Evolutionary conservation across 306 rosid genomes (phyloP), one percentile per base, ranked within the genome.

Genomic region (Lotus japonicus): DNA sequence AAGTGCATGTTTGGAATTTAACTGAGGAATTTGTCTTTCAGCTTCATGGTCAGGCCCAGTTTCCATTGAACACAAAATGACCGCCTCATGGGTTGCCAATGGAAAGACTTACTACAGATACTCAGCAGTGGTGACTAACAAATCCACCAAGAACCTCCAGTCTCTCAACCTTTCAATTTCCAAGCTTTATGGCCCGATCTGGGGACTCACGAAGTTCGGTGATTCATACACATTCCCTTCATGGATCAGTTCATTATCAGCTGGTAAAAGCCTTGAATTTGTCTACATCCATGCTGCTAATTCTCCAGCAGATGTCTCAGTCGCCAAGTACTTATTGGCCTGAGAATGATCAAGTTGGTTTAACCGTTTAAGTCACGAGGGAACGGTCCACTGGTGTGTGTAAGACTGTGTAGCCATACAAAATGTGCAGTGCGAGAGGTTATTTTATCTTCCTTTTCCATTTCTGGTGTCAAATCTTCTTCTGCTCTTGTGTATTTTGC

Each of bases 251-350:
- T 82, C 97, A 42, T 77, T 94, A 46, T 74, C 90, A 10, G 85
- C 96, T 0, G 97, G 95, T 16, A 83, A 90, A 79, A 94, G 96
- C 86, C 84, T 94, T 18, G 99, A 94, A 72, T 90, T 90, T 63
- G 97, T 94, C 72, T 94, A 94, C 88, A 88, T 94, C 70, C 99
- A 94, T 72, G 73, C 99, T 55, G 69, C 95, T 54, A 31, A 31
- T 5, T 71, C 96, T 61, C 87, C 83, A 19, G 99, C 99, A 6
- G 83, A 86, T 9, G 79, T 90, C 70, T 79, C 88, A 0, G 87
- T 94, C 36, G 82, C 86, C 2, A 86, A 87, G 78, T 94, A 86
- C 84, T 68, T 81, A 36, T 68, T 94, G 77, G 86, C 82, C 36
- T 90, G 77, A 88, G 36, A 44, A 5, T 11, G 23, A 58, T 23